These are phyloP conservation scores for Vitis hybrid DNA, from an alignment of 177 flowering plant species.

Conservation along the genomic window DNA sequence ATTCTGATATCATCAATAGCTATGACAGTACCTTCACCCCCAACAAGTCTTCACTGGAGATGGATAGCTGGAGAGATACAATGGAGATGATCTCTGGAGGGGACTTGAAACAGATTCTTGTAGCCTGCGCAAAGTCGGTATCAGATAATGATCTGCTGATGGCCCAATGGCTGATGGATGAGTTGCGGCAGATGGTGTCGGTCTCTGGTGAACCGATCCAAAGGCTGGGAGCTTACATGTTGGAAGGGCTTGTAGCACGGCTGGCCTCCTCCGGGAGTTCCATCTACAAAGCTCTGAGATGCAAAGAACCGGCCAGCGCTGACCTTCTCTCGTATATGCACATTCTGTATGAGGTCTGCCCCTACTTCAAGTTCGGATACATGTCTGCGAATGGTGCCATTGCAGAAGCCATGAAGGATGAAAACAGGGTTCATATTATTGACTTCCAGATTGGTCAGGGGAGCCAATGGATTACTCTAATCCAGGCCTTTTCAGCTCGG, in stretches of 20 bases:
- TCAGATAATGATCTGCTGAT: constrained; percentile 41
- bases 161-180: constrained; percentile 51
- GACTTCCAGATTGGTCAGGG: constrained; percentile 69
- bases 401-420: constrained; percentile 74
- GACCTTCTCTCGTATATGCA: constrained; percentile 62
- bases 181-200: constrained; percentile 57
- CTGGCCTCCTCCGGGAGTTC: constrained; percentile 49
- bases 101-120: constrained; percentile 47
- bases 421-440: constrained; percentile 57
- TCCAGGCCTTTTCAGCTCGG: constrained; percentile 63
- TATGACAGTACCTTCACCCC: constrained; percentile 25
- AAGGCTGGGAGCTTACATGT: constrained; percentile 63
- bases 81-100: constrained; percentile 34
- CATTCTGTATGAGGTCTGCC: constrained; percentile 61
- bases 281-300: constrained; percentile 46
- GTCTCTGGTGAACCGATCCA: constrained; percentile 70
- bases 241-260: constrained; percentile 68
- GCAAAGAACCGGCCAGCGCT: constrained; percentile 49
- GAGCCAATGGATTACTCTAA: constrained; percentile 63
- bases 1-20: constrained; percentile 39
- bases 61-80: constrained; percentile 33
- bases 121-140: constrained; percentile 52
- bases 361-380: constrained; percentile 71
- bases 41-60: constrained; percentile 17
- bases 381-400: constrained; percentile 79